Base-by-base conservation (phyloP, 495 filamentous ascomycete genomes). In the Hypoxylon cercidicola region DNA sequence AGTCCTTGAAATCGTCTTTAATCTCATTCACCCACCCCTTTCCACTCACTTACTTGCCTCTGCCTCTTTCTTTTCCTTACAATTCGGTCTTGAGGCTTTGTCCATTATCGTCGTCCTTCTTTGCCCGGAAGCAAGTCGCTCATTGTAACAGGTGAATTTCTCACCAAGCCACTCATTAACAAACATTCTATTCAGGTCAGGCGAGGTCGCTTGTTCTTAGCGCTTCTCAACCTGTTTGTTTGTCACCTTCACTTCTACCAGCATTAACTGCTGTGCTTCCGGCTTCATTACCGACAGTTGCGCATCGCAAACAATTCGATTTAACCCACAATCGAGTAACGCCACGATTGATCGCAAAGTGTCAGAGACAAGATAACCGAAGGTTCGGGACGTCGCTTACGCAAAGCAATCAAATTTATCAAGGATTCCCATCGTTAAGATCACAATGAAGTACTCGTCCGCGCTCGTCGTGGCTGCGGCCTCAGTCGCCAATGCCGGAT, bases 131-230 rank as follows among this genome's bases (percentile, higher is more conserved):
- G 63, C 66, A 66, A 56, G 63, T 66, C 61, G 53, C 55, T 73
- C 71, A 64, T 73, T 73, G 68, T 73, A 49, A 53, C 62, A 53
- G 71, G 71, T 73, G 68, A 68, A 59, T 55, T 64, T 53, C 37
- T 71, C 71, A 68, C 71, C 68, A 68, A 60, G 61, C 54, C 71
- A 64, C 68, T 73, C 71, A 46, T 73, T 73, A 66, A 55, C 55
- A 58, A 58, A 60, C 60, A 62, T 63, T 57, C 60, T 46, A 57
- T 57, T 61, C 45, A 60, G 25, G 25, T 57, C 62, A 49, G 35
- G 45, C 46, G 16, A 43, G 30, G 19, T 53, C 23, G 44, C 28
- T 60, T 55, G 40, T 21, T 55, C 30, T 52, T 19, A 18, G 50
- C 34, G 45, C 32, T 44, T 50, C 50, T 55, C 18, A n/a, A 49